Conservation (phyloP, 2,329 filamentous ascomycete species). For the Fusarium papillatum region DNA sequence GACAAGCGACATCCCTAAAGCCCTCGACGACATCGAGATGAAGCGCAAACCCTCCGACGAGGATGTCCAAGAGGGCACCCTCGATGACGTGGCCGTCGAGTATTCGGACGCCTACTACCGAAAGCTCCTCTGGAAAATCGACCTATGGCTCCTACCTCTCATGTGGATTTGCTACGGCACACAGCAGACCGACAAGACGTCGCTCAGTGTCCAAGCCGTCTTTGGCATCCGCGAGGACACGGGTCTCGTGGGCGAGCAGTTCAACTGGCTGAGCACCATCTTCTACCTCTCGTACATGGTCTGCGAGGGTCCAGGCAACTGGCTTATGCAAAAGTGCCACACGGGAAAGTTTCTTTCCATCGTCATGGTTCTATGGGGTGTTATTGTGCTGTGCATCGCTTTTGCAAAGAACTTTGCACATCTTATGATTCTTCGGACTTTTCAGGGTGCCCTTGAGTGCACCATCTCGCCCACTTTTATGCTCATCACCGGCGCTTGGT, state of each 20-base stretch:
- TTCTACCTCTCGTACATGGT: conserved; percentile 48
- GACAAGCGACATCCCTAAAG: not conserved
- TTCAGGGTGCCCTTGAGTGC: conserved; percentile 48
- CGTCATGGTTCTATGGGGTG: not conserved
- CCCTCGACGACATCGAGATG: not conserved
- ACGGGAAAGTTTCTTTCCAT: conserved; percentile 47
- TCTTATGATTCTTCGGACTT: conserved; percentile 45
- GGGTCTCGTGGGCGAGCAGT: conserved; percentile 45
- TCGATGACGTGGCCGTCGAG: conserved; percentile 11
- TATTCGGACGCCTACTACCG: conserved; percentile 43
- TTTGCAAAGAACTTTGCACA: conserved; percentile 12
- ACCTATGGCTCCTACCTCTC: conserved; percentile 46
- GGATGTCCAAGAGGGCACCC: not conserved
- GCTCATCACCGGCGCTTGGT: conserved; percentile 50
- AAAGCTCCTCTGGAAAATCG: conserved; percentile 47
- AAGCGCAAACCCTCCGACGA: not conserved
- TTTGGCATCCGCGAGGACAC: conserved; percentile 48
- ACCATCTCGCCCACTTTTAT: conserved; percentile 48
- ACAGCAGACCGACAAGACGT: conserved; percentile 49
- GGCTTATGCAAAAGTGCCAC: conserved; percentile 50
- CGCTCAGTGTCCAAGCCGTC: conserved; percentile 45
- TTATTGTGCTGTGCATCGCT: not conserved
- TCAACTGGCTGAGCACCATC: conserved; percentile 47
- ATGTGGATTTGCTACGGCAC: conserved; percentile 48
- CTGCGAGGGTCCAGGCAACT: conserved; percentile 46